Evolutionary conservation across 2,329 filamentous ascomycete genomes (phyloP), one percentile per base, ranked within the genome.

Genomic region (Zymoseptoria crescenta): DNA sequence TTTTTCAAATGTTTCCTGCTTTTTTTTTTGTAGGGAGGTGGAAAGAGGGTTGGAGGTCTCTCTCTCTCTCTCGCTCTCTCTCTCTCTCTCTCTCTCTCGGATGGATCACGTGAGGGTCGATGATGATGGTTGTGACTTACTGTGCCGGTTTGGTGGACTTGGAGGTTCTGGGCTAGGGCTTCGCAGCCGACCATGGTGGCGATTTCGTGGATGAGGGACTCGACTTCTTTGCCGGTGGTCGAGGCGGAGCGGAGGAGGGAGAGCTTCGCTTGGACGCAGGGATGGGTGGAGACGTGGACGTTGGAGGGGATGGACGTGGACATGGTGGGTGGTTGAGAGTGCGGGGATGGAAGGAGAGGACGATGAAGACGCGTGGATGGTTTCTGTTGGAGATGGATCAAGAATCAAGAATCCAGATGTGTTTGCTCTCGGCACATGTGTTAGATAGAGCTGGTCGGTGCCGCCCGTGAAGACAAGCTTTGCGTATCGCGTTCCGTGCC

Each of bases 211-310:
- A 96, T 83, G 54, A 97, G 80, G 7, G 82, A 76, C 75, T 92
- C 91, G 66, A 90, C 91, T 58, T 96, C 89, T 60, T 86, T 82
- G 3, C 89, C 81, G 60, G 80, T 83, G 55, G 89, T 85, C 49
- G 79, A 80, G 58, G 83, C 80, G 49, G 89, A 94, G 61, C 93
- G 87, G 52, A 97, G 84, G 77, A 94, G 89, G 67, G 89, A 92
- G 69, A 97, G 85, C 80, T 97, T 97, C 67, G 88, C 90, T 68
- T 83, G 81, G 49, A 96, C 81, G 75, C 90, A 96, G 41, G 93
- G 93, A 74, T 97, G 93, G 16, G 79, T 79, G 48, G 91, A 96
- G 72, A 96, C 78, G 76, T 94, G 90, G 41, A 84, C 78, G 70
- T 85, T 86, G 54, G 61, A 55, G 29, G 58, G 57, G 4, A 6